Evolutionary conservation across 495 filamentous ascomycete species (phyloP), one percentile per base, ranked within the genome.

Genomic region (Penicillium flavigenum): DNA sequence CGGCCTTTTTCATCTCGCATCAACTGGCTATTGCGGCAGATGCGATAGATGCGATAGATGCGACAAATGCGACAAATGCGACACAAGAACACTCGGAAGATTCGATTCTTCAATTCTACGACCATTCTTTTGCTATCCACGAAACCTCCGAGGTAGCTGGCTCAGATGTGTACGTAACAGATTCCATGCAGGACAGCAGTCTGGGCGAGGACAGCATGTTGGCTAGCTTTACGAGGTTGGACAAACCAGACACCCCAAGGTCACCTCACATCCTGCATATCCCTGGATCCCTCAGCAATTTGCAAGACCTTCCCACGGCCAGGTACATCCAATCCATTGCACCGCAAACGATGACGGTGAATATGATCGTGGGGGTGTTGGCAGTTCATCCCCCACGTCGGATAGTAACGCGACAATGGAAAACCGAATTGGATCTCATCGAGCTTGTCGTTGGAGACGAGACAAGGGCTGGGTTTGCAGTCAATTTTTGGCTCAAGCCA

Each of bases 381-480:
- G 83, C 86, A 34, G 78, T 92, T 47, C 78, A 86, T 5, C 76
- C 83, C 29, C 79, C 86, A 3, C 85, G 88, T n/a, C 80, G 77
- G 22, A 75, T 88, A 41, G 73, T 72, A 26, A 81, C 81, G 0
- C 74, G 75, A 48, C 74, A 75, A 60, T 76, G 76, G 70, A 76
- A 72, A 56, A 68, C 61, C 24, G 72, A 72, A 44, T 79, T 86
- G 45, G 79, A 87, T 34, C 78, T 96, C 0, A 73, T 91, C 34
- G 91, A 96, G 63, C 68, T 95, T 5, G 78, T 91, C 1, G 89
- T 96, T 1, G 92, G 88, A 12, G 93, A 98, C 65, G 91, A 96
- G 54, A 94, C 91, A 2, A 83, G 79, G 48, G 85, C 88, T 12
- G 89, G 89, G 14, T 96, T 97, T 69, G 82, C 79, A 12, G 74